phyloP scores from a whole-genome alignment of 73 alveolate species.

The Paramecium primaurelia region DNA sequence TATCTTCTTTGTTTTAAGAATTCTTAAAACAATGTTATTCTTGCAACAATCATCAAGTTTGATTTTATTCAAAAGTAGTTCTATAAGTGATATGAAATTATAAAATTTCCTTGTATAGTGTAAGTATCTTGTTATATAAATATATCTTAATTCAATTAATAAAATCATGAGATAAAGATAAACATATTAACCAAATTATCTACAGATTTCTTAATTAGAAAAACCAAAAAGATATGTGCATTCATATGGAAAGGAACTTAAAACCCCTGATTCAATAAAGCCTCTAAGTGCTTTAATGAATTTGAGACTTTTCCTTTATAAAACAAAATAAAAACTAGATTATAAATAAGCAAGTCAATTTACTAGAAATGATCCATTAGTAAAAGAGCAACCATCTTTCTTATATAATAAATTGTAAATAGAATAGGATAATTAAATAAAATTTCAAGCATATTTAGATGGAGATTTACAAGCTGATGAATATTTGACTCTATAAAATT shows the following conservation, averaged over 20 bases:
- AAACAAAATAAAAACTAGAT: conserved; percentile 1
- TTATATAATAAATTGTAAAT: background rate
- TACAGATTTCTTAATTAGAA: background rate
- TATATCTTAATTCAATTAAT: background rate
- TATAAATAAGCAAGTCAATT: background rate
- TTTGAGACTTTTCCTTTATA: conserved; percentile 14
- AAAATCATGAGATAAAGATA: background rate
- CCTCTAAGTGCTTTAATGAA: background rate
- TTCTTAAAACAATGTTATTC: background rate
- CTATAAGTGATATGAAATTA: background rate
- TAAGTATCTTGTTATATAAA: background rate
- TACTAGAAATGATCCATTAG: background rate
- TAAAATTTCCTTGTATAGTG: background rate
- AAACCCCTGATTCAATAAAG: background rate
- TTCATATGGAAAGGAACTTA: background rate
- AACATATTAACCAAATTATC: background rate
- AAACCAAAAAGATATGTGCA: background rate
- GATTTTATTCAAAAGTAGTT: background rate
- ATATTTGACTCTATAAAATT: background rate
- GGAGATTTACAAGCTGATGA: conserved; percentile 26
- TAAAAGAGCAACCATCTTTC: background rate
- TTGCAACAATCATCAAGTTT: background rate
- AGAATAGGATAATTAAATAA: background rate
- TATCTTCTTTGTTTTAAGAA: background rate
- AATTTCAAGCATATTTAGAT: conserved; percentile 35